phyloP scores from a whole-genome alignment of 2,329 filamentous ascomycete species.

The Aulographum hederae region DNA sequence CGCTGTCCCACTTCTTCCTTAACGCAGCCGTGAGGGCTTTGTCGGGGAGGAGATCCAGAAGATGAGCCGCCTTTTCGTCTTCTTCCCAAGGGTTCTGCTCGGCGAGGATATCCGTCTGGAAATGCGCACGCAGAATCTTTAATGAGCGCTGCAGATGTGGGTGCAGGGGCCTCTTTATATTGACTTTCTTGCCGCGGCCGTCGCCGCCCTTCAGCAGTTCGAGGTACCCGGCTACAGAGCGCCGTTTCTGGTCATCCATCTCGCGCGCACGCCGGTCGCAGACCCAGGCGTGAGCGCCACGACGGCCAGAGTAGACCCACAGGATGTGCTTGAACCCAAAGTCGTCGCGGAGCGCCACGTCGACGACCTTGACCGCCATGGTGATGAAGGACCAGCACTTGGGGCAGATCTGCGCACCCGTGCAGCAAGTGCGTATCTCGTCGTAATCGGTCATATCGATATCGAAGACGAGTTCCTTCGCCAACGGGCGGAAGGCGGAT shows the following conservation, averaged over 20 bases:
- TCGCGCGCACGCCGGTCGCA: slow-evolving; percentile 74
- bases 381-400: slow-evolving; percentile 97
- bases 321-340: slow-evolving; percentile 95
- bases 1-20: slow-evolving; percentile 77
- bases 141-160: slow-evolving; percentile 81
- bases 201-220: slow-evolving; percentile 78
- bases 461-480: slow-evolving; percentile 96
- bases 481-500: slow-evolving; percentile 64
- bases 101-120: slow-evolving; percentile 63
- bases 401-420: slow-evolving; percentile 78
- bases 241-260: slow-evolving; percentile 72
- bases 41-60: slow-evolving; percentile 76
- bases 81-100: slow-evolving; percentile 74
- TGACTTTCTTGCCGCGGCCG: slow-evolving; percentile 74
- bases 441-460: slow-evolving; percentile 99
- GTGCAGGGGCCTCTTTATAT: slow-evolving; percentile 68
- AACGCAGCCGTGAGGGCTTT: slow-evolving; percentile 58
- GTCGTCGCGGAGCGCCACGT: slow-evolving; percentile 72
- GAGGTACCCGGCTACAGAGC: slow-evolving; percentile 73
- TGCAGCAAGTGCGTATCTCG: slow-evolving; percentile 86
- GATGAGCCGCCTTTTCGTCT: slow-evolving; percentile 51
- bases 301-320: slow-evolving; percentile 95
- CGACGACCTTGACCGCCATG: slow-evolving; percentile 91
- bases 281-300: slow-evolving; percentile 96
- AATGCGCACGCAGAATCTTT: slow-evolving; percentile 67